Evolutionary conservation across 108 stramenopile species (phyloP).

Genomic region (Cyclotella kingstonii): DNA sequence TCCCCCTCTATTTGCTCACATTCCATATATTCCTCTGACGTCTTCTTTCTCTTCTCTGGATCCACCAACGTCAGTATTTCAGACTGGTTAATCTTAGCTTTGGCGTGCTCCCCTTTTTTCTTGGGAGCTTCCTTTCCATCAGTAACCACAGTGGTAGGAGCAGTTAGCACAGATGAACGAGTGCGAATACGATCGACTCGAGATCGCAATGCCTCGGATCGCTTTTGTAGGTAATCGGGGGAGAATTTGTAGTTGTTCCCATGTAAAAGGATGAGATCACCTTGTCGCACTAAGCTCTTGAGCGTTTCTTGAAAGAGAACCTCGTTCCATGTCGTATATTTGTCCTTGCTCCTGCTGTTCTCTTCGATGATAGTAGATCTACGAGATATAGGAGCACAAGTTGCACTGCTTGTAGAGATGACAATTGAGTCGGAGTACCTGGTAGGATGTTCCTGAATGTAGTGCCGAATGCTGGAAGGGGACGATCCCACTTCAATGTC

Average conservation of each 20-base stretch:
- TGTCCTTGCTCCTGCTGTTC: neutral
- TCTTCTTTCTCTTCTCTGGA: slow-evolving; percentile 3
- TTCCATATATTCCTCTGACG: slow-evolving; percentile 26
- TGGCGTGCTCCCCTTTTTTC: slow-evolving; percentile 38
- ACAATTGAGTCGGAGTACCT: neutral
- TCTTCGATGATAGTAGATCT: too few relatives aligned
- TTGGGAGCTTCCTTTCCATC: slow-evolving; percentile 32
- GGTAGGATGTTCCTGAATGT: slow-evolving; percentile 17
- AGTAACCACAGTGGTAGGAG: neutral
- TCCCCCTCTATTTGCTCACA: neutral
- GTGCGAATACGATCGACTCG: slow-evolving; percentile 14
- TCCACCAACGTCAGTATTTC: slow-evolving; percentile 38
- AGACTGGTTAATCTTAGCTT: slow-evolving; percentile 36
- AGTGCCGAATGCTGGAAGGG: slow-evolving; percentile 19
- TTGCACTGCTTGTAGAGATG: neutral
- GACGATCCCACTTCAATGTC: slow-evolving; percentile 42
- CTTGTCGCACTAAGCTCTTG: slow-evolving; percentile 28
- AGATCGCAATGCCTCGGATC: slow-evolving; percentile 18
- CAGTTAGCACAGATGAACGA: slow-evolving; percentile 3
- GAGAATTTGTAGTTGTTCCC: slow-evolving; percentile 44
- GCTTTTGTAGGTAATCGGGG: slow-evolving; percentile 9
- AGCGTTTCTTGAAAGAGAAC: slow-evolving; percentile 33
- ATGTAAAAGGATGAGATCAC: slow-evolving; percentile 16
- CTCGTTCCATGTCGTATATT: slow-evolving; percentile 25
- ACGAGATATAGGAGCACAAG: too few relatives aligned